These are phyloP conservation scores for Acarospora socialis DNA, from an alignment of 2,329 filamentous ascomycete species.

Conservation along the genomic window DNA sequence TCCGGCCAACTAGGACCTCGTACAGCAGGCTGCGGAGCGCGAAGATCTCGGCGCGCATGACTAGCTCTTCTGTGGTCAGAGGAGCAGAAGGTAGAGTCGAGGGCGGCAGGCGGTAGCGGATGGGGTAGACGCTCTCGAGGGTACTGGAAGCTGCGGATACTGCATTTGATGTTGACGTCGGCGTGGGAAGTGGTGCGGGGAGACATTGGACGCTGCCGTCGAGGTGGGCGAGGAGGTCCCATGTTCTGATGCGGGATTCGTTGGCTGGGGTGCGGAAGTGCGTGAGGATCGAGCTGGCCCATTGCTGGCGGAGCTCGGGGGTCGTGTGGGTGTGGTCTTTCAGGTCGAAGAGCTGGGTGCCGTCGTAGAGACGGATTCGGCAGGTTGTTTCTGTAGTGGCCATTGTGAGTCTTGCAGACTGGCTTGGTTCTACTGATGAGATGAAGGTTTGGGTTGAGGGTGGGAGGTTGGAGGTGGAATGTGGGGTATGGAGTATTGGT, in stretches of 20 bases:
- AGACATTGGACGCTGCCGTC: slow-evolving; percentile 6
- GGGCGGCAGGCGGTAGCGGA: slow-evolving; percentile 5
- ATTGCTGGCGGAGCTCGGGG: slow-evolving; percentile 4
- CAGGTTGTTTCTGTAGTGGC: too few species aligned
- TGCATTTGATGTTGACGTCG: slow-evolving; percentile 5
- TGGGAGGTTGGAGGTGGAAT: too few species aligned
- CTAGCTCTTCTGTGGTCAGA: slow-evolving; percentile 4
- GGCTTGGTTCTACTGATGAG: too few species aligned
- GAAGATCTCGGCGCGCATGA: slow-evolving; percentile 8
- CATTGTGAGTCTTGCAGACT: too few species aligned
- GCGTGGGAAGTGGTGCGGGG: neutral
- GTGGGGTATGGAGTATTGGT: too few species aligned
- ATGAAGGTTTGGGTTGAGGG: too few species aligned
- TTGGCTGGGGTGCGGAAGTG: too few species aligned
- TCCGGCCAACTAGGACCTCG: slow-evolving; percentile 7
- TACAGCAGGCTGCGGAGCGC: slow-evolving; percentile 11
- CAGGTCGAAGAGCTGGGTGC: neutral
- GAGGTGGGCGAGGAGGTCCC: slow-evolving; percentile 6
- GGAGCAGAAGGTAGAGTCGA: slow-evolving; percentile 1
- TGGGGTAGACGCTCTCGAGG: slow-evolving; percentile 2
- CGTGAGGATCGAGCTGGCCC: slow-evolving; percentile 4
- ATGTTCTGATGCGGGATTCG: slow-evolving; percentile 1
- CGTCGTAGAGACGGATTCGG: too few species aligned
- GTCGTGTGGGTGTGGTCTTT: slow-evolving; percentile 6
- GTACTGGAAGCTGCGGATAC: neutral